Base-by-base conservation (phyloP, 768 basidiomycete species). In the Psilocybe azurescens region DNA sequence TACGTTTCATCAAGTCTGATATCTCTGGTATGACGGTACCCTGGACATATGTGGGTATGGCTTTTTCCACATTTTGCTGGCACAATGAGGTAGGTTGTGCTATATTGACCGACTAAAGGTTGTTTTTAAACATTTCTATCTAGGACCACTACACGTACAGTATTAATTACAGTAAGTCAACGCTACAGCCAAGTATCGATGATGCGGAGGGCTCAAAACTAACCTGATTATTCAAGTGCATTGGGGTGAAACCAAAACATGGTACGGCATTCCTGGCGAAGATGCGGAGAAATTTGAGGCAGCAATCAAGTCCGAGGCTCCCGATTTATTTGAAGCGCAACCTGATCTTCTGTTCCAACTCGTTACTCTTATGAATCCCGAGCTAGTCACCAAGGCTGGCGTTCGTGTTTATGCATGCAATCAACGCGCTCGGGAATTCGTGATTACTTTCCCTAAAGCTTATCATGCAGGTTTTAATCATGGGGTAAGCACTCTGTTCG, bases 11-110 rank as follows among this genome's bases (percentile, higher is more conserved):
- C 79, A 97, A 98, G 77, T 96, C 95, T 3, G 96, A 99, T 74
- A 97, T 99, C 58, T 98, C 96, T 56, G 97, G 97, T 13, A 99
- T 99, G 97, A 99, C 97, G 1, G 94, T 98, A 9, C 96, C 96
- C 10, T 98, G 95, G 96, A 97, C 94, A 39, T 99, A 99, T 74
- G 94, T 99, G 63, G 97, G 97, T 51, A 99, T 99, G 97, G 83
- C 95, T 16, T 99, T 99, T 74, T 97, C 96, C 13, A 97, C 97
- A 2, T 99, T 99, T 76, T 99, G 97, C 73, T 99, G 97, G 97
- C 97, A 99, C 78, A 99, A 99, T 71, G 96, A 95, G 86, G 93
- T 92, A 68, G 59, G 80, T 70, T 53, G 7, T 50, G 41, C 41
- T 28, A 18, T n/a, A 53, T 39, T 16, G 53, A 16, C 24, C 2